Evolutionary conservation across 2,329 filamentous ascomycete species (phyloP).

Genomic region (Penicillium sumatraense): DNA sequence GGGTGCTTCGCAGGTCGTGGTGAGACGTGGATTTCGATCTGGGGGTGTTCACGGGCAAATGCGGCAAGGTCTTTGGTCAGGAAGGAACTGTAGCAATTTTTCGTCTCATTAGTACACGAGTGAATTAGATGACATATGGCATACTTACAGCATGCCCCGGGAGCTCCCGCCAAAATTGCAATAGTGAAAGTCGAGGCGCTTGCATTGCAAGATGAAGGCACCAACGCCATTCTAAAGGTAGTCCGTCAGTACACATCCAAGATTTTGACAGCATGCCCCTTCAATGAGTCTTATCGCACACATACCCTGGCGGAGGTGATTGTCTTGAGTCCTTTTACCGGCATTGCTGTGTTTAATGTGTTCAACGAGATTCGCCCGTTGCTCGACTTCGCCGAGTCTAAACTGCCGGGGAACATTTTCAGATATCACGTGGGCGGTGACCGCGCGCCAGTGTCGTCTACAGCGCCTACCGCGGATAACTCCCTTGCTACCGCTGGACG

Average conservation of each 20-base stretch:
- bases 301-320: constrained; percentile 62
- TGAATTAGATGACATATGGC: not conserved
- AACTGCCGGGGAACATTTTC: constrained; percentile 29
- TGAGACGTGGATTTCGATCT: constrained; percentile 89
- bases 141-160: constrained; percentile 83
- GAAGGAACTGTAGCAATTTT: constrained; percentile 65
- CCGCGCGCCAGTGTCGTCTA: constrained; percentile 8
- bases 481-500: constrained; percentile 23
- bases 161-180: constrained; percentile 96
- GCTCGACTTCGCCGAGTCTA: not conserved
- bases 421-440: constrained; percentile 11
- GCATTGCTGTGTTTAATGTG: constrained; percentile 40
- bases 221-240: constrained; percentile 83
- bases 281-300: constrained; percentile 1
- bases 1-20: constrained; percentile 90
- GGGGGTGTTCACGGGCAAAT: constrained; percentile 81
- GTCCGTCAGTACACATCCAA: constrained; percentile 2
- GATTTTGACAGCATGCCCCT: not conserved
- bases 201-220: constrained; percentile 97
- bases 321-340: constrained; percentile 55
- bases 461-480: constrained; percentile 12
- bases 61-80: constrained; percentile 74
- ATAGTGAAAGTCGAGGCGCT: constrained; percentile 93
- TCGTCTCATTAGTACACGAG: constrained; percentile 1
- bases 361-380: constrained; percentile 14